phyloP scores from a whole-genome alignment of 2,329 filamentous ascomycete genomes.

The Bertia moriformis region DNA sequence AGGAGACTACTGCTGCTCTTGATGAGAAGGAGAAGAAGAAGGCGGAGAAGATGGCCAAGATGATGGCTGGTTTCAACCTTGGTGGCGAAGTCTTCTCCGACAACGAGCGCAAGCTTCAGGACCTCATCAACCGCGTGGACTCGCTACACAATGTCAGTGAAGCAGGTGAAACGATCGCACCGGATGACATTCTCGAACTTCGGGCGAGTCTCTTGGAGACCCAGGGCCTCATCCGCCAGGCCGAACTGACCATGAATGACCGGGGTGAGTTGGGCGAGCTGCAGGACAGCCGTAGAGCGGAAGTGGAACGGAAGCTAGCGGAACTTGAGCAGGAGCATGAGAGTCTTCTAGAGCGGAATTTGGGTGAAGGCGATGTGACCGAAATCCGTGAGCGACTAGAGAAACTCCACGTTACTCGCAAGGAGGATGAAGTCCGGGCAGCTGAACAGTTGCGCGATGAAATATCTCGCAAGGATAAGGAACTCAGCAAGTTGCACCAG shows the following conservation, averaged over 20 bases:
- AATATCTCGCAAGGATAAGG: constrained; percentile 61
- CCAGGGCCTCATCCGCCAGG: constrained; percentile 82
- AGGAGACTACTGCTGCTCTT: constrained; percentile 75
- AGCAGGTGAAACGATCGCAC: constrained; percentile 63
- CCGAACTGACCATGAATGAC: constrained; percentile 72
- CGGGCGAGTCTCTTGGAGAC: constrained; percentile 71
- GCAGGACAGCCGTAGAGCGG: constrained; percentile 54
- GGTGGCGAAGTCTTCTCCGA: constrained; percentile 86
- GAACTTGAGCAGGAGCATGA: constrained; percentile 73
- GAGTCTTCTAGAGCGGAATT: constrained; percentile 63
- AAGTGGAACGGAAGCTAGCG: constrained; percentile 64
- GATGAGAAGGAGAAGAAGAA: constrained; percentile 99
- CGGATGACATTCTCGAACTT: constrained; percentile 67
- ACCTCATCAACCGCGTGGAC: constrained; percentile 73
- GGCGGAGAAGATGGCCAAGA: constrained; percentile 98
- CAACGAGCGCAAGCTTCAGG: constrained; percentile 73
- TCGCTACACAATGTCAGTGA: constrained; percentile 62
- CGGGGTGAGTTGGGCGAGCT: constrained; percentile 41
- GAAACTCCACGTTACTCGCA: constrained; percentile 61
- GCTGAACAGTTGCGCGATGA: constrained; percentile 66
- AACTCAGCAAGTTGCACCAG: constrained; percentile 67
- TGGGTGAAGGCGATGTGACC: constrained; percentile 64
- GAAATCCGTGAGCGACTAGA: constrained; percentile 71
- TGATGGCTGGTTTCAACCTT: constrained; percentile 98
- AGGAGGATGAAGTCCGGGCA: constrained; percentile 59